These are phyloP conservation scores for Aspergillus jensenii DNA, from an alignment of 2,329 filamentous ascomycete genomes.

Conservation along the genomic window DNA sequence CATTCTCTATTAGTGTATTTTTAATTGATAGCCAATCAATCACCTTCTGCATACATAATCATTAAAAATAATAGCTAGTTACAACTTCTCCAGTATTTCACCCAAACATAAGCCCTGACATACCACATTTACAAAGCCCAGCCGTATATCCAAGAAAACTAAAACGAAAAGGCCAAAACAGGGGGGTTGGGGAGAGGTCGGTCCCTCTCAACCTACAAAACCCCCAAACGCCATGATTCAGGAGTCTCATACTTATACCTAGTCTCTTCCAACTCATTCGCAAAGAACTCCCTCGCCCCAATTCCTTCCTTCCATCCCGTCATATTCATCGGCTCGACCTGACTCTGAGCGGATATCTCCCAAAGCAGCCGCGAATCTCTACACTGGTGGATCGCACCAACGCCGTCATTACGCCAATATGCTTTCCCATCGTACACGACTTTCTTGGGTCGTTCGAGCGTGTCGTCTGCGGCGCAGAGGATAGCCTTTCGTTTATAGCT, in stretches of 20 bases:
- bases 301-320: constrained; percentile 5
- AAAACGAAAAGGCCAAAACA: neutral
- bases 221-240: neutral
- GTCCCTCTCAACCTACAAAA: neutral
- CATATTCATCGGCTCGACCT: constrained; percentile 4
- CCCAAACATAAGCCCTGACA: too few relatives aligned
- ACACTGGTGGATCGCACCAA: constrained; percentile 14
- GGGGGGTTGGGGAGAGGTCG: too few relatives aligned
- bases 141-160: neutral
- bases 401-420: constrained; percentile 11
- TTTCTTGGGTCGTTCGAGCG: constrained; percentile 11
- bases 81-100: too few relatives aligned
- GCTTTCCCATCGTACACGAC: neutral
- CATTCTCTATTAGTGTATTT: constrained; percentile 21
- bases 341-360: constrained; percentile 9
- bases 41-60: neutral
- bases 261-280: neutral
- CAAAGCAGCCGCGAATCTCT: constrained; percentile 11
- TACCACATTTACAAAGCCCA: too few relatives aligned
- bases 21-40: neutral
- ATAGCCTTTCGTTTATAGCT: constrained; percentile 1
- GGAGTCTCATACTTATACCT: constrained; percentile 6
- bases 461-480: constrained; percentile 18
- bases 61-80: neutral
- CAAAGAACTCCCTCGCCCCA: constrained; percentile 9